These are phyloP conservation scores for Xylariaceae sp. DNA, from an alignment of 2,329 filamentous ascomycete genomes.

Conservation along the genomic window DNA sequence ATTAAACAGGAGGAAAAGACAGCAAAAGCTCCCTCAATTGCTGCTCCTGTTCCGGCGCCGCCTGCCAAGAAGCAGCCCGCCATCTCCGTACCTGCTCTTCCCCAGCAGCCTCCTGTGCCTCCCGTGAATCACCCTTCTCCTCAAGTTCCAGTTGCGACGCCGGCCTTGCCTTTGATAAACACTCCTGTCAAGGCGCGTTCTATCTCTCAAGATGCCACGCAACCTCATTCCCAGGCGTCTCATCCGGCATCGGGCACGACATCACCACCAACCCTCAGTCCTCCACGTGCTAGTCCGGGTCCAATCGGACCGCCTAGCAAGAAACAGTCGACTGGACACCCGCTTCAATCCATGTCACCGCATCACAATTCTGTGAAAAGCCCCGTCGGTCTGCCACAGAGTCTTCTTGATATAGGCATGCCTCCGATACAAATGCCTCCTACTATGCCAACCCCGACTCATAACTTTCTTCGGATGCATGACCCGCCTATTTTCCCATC, in stretches of 20 bases:
- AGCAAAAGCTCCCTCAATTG: slow-evolving; percentile 37
- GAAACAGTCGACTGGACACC: slow-evolving; percentile 39
- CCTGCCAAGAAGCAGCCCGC: slow-evolving; percentile 41
- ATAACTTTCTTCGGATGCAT: slow-evolving; percentile 38
- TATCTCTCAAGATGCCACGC: slow-evolving; percentile 70
- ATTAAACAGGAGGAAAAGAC: slow-evolving; percentile 43
- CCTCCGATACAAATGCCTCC: slow-evolving; percentile 53
- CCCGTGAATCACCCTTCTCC: slow-evolving; percentile 65
- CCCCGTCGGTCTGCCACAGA: slow-evolving; percentile 45
- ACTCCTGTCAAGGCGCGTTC: slow-evolving; percentile 74
- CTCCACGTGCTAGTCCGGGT: slow-evolving; percentile 60
- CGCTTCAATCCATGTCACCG: slow-evolving; percentile 58
- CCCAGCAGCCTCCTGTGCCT: slow-evolving; percentile 55
- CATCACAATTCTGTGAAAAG: slow-evolving; percentile 53
- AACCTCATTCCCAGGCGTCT: slow-evolving; percentile 63
- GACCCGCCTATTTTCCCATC: slow-evolving; percentile 42
- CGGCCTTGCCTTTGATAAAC: slow-evolving; percentile 74
- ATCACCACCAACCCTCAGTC: slow-evolving; percentile 57
- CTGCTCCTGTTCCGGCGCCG: slow-evolving; percentile 38
- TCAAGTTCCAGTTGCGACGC: slow-evolving; percentile 71
- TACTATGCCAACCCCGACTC: slow-evolving; percentile 53
- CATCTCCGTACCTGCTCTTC: slow-evolving; percentile 46
- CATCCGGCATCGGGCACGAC: slow-evolving; percentile 52
- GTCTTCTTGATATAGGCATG: slow-evolving; percentile 41
- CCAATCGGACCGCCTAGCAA: slow-evolving; percentile 61